Conservation (phyloP, 768 basidiomycete genomes). For the Lentinula sp. region DNA sequence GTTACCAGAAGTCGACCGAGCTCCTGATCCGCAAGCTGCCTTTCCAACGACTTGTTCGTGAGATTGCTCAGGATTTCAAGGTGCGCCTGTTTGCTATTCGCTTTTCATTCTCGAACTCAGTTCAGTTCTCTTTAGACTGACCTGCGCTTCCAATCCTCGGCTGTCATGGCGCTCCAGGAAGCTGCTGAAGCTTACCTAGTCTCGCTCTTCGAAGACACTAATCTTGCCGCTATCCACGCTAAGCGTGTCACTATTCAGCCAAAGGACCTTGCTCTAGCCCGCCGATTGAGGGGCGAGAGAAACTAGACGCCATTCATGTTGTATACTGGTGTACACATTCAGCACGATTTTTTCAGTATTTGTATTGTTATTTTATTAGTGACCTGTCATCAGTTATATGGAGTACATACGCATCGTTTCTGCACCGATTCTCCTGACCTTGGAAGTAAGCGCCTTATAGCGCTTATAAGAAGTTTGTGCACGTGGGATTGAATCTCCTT, state of each 20-base stretch:
- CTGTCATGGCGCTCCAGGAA: conserved; percentile 64
- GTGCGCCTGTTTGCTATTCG: conserved; percentile 20
- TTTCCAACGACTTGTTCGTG: conserved; percentile 72
- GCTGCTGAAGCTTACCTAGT: conserved; percentile 67
- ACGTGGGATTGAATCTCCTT: no score
- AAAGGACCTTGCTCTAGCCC: conserved; percentile 57
- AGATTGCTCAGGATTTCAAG: conserved; percentile 82
- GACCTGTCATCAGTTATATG: neutral
- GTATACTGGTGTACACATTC: neutral
- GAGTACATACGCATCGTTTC: no score
- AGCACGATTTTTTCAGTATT: neutral
- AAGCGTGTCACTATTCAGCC: conserved; percentile 57
- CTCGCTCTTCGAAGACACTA: conserved; percentile 67
- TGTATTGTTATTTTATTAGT: neutral
- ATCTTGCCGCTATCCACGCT: conserved; percentile 56
- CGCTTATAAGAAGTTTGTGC: no score
- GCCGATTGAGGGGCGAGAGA: conserved; percentile 42
- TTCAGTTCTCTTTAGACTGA: conserved; percentile 41
- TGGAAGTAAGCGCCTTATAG: no score
- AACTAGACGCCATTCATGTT: conserved; percentile 12
- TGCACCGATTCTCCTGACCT: no score
- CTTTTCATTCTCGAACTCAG: neutral
- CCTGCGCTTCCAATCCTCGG: conserved; percentile 70
- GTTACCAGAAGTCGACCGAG: conserved; percentile 60
- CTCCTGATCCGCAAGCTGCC: conserved; percentile 59